These are phyloP conservation scores for Lepraria neglecta DNA, from an alignment of 495 filamentous ascomycete species.

Conservation along the genomic window DNA sequence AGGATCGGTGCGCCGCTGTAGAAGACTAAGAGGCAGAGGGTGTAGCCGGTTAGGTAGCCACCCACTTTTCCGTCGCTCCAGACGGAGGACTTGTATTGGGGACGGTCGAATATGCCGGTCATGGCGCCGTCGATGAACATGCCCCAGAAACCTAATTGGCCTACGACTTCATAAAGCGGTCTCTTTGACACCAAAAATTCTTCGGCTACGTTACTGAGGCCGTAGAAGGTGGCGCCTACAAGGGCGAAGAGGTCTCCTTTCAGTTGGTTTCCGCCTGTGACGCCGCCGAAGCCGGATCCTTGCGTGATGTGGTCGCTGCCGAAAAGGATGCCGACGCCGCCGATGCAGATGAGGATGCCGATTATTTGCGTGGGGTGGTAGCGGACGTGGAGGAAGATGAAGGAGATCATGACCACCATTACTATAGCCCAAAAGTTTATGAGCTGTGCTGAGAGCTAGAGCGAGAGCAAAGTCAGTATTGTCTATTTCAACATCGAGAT, in stretches of 20 bases:
- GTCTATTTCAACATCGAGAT: too few relatives aligned
- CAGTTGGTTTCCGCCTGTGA: constrained; percentile 56
- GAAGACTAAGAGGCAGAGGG: constrained; percentile 72
- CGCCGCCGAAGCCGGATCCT: constrained; percentile 51
- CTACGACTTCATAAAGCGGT: constrained; percentile 89
- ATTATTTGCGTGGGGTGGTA: constrained; percentile 78
- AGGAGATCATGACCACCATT: constrained; percentile 80
- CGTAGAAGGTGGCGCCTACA: constrained; percentile 84
- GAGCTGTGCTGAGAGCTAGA: constrained; percentile 55
- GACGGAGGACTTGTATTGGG: constrained; percentile 57
- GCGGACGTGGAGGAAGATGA: constrained; percentile 73
- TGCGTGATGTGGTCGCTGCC: constrained; percentile 80
- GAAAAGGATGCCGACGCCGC: constrained; percentile 84
- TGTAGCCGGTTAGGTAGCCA: constrained; percentile 84
- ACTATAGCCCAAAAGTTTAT: constrained; percentile 99
- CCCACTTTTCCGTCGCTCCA: constrained; percentile 62
- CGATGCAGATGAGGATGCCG: constrained; percentile 86
- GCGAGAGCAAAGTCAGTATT: too few relatives aligned
- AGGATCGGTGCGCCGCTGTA: constrained; percentile 82
- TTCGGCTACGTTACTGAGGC: constrained; percentile 80
- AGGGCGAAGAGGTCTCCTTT: constrained; percentile 93
- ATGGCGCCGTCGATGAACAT: constrained; percentile 88
- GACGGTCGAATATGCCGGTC: constrained; percentile 81
- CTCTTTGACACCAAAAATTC: constrained; percentile 85
- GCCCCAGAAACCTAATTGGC: constrained; percentile 82